Evolutionary conservation across 768 basidiomycete species (phyloP), one percentile per base, ranked within the genome.

Genomic region (Tulasnella sp.): DNA sequence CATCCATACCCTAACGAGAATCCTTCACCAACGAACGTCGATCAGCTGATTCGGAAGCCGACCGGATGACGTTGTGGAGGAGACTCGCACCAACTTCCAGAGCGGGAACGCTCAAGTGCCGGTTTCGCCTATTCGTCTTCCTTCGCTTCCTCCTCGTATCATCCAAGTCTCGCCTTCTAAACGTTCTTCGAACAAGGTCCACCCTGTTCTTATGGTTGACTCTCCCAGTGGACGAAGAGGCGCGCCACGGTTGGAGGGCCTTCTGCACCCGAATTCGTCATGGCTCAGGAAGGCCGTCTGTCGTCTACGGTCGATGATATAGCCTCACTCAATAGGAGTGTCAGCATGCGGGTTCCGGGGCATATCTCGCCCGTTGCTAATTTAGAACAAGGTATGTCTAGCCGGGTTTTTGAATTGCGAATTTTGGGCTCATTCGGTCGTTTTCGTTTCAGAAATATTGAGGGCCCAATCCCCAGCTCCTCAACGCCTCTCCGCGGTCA

Each of bases 31-130:
- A 42, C 31, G 69, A 38, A 31, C 69, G 69, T 4, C 79, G 88
- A 25, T 88, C 86, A 36, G 87, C 85, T 34, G 91, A 90, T 78
- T 86, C 85, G 45, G 83, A 85, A 70, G 78, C 84, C 3, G 92
- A 94, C 79, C 85, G 93, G 72, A 90, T 94, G 91, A 87, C 89
- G 1, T 84, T 91, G 72, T 94, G 8, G 91, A 93, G 80, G 93
- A 93, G 79, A 89, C 93, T 17, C 86, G 90, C 54, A 89, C 91
- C 81, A 91, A 87, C 76, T 94, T 94, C 80, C 40, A 78, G 36
- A 64, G 90, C 88, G 36, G 87, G 88, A 11, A 85, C 86, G 7
- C 84, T 83, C 31, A 84, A 81, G 79, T 84, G 69, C 82, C 85
- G 49, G 82, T 85, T 37, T 86, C 90, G 64, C 89, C 90, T 12